These are phyloP conservation scores for Leptomonas pyrrhocoris DNA, from an alignment of 208 protist species.

Conservation along the genomic window DNA sequence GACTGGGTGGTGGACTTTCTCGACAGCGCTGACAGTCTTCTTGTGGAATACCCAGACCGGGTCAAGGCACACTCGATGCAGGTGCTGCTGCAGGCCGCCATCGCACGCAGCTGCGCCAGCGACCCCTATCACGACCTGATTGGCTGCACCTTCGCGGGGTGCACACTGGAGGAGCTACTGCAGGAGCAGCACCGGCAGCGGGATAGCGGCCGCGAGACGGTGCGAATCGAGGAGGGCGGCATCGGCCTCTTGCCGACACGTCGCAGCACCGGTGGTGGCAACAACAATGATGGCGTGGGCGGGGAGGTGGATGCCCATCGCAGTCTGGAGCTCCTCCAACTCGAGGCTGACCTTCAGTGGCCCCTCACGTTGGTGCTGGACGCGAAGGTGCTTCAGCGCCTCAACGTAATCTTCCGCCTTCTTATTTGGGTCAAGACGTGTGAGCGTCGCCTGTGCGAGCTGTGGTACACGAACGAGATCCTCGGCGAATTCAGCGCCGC, in stretches of 20 bases:
- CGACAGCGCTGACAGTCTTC: conserved; percentile 75
- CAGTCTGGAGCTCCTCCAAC: conserved; percentile 80
- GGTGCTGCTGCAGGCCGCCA: conserved; percentile 78
- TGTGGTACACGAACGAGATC: conserved; percentile 60
- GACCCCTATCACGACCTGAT: conserved; percentile 80
- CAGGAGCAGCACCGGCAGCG: conserved; percentile 32
- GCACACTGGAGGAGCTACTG: conserved; percentile 52
- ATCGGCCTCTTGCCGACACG: conserved; percentile 5
- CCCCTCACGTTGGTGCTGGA: conserved; percentile 83
- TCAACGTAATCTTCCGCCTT: conserved; percentile 86
- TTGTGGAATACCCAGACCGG: conserved; percentile 57
- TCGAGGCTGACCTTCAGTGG: conserved; percentile 86
- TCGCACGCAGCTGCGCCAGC: conserved; percentile 65
- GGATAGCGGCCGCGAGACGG: conserved; percentile 21
- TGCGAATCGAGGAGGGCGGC: background rate
- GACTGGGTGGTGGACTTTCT: conserved; percentile 89
- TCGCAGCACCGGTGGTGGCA: conserved; percentile 4
- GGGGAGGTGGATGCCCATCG: conserved; percentile 35
- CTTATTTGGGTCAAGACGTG: conserved; percentile 84
- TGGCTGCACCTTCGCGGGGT: conserved; percentile 73
- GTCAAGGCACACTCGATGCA: conserved; percentile 83
- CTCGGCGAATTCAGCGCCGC: conserved; percentile 56
- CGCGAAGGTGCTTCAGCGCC: conserved; percentile 46
- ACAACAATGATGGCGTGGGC: background rate
- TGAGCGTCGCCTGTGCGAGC: conserved; percentile 66